Evolutionary conservation across 2,329 filamentous ascomycete genomes (phyloP), one percentile per base, ranked within the genome.

Genomic region (Beauveria sp.): DNA sequence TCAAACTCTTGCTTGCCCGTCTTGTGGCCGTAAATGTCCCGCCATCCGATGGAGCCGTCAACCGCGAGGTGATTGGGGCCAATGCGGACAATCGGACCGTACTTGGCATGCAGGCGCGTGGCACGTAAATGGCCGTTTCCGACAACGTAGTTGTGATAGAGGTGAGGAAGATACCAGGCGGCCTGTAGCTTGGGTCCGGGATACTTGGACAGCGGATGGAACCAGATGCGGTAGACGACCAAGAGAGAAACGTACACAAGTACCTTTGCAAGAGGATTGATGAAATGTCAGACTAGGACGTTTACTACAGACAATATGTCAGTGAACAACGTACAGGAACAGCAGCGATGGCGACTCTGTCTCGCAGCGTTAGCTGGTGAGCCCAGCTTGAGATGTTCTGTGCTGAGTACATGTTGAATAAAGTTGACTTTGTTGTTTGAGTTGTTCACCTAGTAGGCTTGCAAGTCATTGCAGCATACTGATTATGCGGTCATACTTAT

Each of bases 11-110:
- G 18, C 34, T 68, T 53, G 22, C 62, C 60, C n/a, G 63, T 65
- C 22, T 64, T 55, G 43, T 69, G 68, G 38, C 66, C 67, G 62
- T 68, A 74, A 2, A 75, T 69, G 42, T 73, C 68, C 3, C 65
- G 66, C 73, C 77, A 82, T 0, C 61, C 69, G 4, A 69, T 61
- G 16, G 64, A 63, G 42, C 69, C 69, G 20, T 70, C 69, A 43
- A 78, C 72, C 2, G 74, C 71, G 2, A 81, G 68, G 18, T 74
- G 69, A 20, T 74, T 72, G 0, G 79, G 78, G 0, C 70, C 72
- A n/a, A 77, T 69, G 1, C 79, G 74, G 14, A 81, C 71, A 1
- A 79, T 70, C 18, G 70, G 65, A 10, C 70, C 71, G 49, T 72
- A 73, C 48, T 67, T 67, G 14, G 58, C 64, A 34, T 72, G 69